Percentiles rank a stretch among this genome's conserved stretches.
Conservation (phyloP, 441 rosid species). For the Pelargonium australe region DNA sequence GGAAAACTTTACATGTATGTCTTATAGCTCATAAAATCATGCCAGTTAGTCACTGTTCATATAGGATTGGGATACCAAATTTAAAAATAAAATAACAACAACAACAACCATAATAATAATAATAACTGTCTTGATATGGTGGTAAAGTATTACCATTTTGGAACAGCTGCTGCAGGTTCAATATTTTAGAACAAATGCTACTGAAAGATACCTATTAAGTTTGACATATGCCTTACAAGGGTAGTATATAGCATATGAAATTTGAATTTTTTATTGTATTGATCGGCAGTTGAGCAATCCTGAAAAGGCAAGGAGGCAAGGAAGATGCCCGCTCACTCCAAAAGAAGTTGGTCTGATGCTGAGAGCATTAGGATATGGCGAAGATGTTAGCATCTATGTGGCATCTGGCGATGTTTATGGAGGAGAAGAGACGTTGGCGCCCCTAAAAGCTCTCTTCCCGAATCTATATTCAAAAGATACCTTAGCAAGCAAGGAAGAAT, state of each 20-base stretch:
- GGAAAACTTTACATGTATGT: constrained; percentile 92
- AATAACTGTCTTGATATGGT: constrained; percentile 50
- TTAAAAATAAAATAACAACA: not conserved
- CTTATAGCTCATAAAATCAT: constrained; percentile 33
- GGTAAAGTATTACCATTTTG: constrained; percentile 24
- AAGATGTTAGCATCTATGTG: constrained; percentile 80
- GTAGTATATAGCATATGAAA: constrained; percentile 14
- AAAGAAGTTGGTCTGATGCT: constrained; percentile 98
- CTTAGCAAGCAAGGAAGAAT: constrained; percentile 68
- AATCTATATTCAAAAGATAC: constrained; percentile 82
- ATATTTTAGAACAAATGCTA: not conserved
- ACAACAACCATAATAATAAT: constrained; percentile 21
- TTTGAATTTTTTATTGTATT: not conserved
- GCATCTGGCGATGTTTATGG: constrained; percentile 98
- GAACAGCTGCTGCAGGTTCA: not conserved
- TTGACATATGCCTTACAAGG: not conserved
- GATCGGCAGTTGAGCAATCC: constrained; percentile 52
- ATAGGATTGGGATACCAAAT: not conserved
- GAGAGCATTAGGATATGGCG: constrained; percentile 89
- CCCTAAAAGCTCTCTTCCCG: constrained; percentile 81
- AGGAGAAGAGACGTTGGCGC: constrained; percentile 78
- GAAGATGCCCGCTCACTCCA: constrained; percentile 98
- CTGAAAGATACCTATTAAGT: too few species aligned
- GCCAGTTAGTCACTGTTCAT: constrained; percentile 2
- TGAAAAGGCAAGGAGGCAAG: constrained; percentile 90